Conservation (phyloP, 139 green algal species). For the Chlorella ohadii region DNA sequence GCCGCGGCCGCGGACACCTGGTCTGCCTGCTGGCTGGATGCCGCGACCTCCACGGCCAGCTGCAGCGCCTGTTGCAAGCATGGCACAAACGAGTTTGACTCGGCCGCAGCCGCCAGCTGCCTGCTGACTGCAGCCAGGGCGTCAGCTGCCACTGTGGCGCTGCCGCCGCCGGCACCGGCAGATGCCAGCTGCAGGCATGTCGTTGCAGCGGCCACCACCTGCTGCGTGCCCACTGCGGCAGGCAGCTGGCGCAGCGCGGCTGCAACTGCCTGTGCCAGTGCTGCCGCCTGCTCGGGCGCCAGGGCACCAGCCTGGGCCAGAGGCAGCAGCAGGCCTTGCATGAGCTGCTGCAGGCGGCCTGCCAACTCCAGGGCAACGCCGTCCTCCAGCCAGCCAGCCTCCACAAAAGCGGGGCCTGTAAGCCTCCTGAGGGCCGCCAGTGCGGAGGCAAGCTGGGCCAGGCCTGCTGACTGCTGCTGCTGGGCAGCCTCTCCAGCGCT, state of each 20-base stretch:
- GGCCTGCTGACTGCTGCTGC: not conserved
- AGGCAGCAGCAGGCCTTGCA: not conserved
- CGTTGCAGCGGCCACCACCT: not conserved
- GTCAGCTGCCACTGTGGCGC: not conserved
- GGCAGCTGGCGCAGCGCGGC: constrained; percentile 15
- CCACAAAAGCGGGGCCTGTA: constrained; percentile 20
- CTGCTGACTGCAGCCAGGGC: constrained; percentile 6
- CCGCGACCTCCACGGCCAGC: not conserved
- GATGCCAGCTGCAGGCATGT: constrained; percentile 5
- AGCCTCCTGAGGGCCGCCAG: constrained; percentile 35
- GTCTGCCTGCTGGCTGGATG: constrained; percentile 13
- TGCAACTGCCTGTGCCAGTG: constrained; percentile 1
- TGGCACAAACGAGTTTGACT: too few species aligned
- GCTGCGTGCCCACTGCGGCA: not conserved
- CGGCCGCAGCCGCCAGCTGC: too few species aligned
- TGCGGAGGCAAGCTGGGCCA: not conserved
- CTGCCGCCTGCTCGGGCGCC: not conserved
- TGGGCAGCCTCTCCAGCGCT: not conserved
- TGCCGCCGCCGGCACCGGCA: not conserved
- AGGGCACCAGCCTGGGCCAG: not conserved
- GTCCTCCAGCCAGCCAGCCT: constrained; percentile 12
- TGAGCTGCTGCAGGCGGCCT: not conserved
- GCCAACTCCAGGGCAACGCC: constrained; percentile 23
- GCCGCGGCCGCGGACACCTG: not conserved
- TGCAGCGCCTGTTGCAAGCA: constrained; percentile 14